Evolutionary conservation across 306 rosid species (phyloP).

Genomic region (Glycyrrhiza uralensis): DNA sequence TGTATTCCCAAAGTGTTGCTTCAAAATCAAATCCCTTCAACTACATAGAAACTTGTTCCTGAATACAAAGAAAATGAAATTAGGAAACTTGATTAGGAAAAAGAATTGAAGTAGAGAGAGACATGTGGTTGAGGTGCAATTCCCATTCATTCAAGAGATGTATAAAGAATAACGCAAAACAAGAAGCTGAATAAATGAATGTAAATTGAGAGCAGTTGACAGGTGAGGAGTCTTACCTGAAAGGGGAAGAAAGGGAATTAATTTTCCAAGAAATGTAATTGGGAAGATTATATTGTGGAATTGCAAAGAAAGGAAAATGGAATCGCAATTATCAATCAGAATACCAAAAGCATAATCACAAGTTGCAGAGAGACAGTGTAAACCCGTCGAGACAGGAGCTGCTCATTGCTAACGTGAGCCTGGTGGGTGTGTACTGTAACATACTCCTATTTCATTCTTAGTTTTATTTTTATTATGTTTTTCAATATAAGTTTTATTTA

Average conservation of each 20-base stretch:
- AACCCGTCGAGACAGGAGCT: background rate
- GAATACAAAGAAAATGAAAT: background rate
- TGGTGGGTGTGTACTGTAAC: background rate
- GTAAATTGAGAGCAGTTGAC: background rate
- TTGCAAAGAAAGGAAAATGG: background rate
- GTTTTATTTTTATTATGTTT: background rate
- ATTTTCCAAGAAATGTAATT: background rate
- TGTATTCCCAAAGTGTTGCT: background rate
- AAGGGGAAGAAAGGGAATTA: background rate
- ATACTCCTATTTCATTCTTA: background rate
- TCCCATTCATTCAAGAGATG: background rate
- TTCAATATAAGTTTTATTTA: too few species aligned
- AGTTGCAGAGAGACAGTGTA: slow-evolving; percentile 14
- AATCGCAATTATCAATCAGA: background rate
- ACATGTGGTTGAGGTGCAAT: background rate
- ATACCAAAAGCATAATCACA: slow-evolving; percentile 11
- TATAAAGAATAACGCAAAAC: too few species aligned
- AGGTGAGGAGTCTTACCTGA: slow-evolving; percentile 17
- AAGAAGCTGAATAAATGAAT: too few species aligned
- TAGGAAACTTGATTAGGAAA: background rate
- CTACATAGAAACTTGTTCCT: background rate
- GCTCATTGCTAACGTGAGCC: slow-evolving; percentile 29
- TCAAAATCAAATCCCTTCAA: background rate
- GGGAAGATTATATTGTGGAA: background rate
- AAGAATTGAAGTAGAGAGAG: background rate